Base-by-base conservation (phyloP, 805 yeast genomes). In the Candida schatavii region DNA sequence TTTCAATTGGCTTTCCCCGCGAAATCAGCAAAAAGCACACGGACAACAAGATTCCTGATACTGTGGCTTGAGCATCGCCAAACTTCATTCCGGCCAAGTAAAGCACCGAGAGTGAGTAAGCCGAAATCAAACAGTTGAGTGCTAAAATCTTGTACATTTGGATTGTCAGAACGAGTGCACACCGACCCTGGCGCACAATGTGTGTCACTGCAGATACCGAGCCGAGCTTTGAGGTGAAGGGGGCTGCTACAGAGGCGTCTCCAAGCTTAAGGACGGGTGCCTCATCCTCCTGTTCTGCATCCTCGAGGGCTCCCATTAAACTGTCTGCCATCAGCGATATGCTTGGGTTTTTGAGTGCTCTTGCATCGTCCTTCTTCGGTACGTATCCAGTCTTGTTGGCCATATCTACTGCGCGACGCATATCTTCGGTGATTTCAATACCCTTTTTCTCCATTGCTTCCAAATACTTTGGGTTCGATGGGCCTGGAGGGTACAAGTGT, bases 101-200 rank as follows among this genome's bases (percentile, higher is more conserved):
- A 59, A 93, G 78, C 30, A 93, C 97, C 33, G 96, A 87, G 56
- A 91, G 74, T 2, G 98, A 89, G 64, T 93, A 93, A 25, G 99
- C 99, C 51, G 95, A 84, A 66, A 93, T 89, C 72, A 93, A 75
- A 78, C 98, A 93, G 66, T 93, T 93, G 70, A 93, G 77, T 0
- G 99, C 99, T 61, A 93, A 72, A 57, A 93, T 93, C 72, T 93
- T 93, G 78, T 93, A 93, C 99, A 93, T 93, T 71, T 93, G 99
- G 60, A 93, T 90, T 6, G 99, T 93, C 14, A 97, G 88, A 35
- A 93, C 97, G 51, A 93, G 75, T 5, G 99, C 96, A 74, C 96
- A 88, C 68, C 99, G 88, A 50, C 99, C 99, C 74, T 93, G 97
- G 68, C 99, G 89, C 52, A 93, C 80, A 50, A 93, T 86, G 59